These are phyloP conservation scores for Cladophialophora immunda DNA, from an alignment of 2,329 filamentous ascomycete species.

Conservation along the genomic window DNA sequence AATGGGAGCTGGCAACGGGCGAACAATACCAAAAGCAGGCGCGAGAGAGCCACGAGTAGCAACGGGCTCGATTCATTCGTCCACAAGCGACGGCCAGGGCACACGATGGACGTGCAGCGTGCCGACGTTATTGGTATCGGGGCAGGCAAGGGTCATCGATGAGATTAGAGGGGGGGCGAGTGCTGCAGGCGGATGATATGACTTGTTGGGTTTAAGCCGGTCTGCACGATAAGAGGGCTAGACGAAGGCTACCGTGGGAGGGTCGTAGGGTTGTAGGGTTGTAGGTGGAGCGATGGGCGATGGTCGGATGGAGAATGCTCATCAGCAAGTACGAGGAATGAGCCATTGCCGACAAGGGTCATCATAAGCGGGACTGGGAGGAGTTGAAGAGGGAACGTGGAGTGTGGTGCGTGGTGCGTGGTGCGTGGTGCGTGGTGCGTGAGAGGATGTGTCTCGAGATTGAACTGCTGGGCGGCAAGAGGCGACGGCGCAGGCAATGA, in stretches of 20 bases:
- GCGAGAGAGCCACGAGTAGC: slow-evolving; percentile 31
- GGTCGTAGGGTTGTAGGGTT: slow-evolving; percentile 12
- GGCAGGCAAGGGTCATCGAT: slow-evolving; percentile 13
- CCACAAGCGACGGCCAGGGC: slow-evolving; percentile 22
- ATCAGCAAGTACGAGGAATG: not conserved
- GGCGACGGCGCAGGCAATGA: not conserved
- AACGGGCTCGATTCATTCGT: slow-evolving; percentile 28
- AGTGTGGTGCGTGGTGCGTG: too few relatives aligned
- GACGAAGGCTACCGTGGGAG: slow-evolving; percentile 7
- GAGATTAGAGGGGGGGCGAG: slow-evolving; percentile 16
- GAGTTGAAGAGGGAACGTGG: not conserved
- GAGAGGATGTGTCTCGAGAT: not conserved
- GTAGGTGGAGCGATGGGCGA: slow-evolving; percentile 18
- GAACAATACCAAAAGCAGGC: slow-evolving; percentile 27
- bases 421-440: too few relatives aligned
- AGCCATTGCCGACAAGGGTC: slow-evolving; percentile 2
- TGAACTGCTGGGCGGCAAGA: not conserved
- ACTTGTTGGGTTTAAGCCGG: slow-evolving; percentile 20
- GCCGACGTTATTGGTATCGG: slow-evolving; percentile 30
- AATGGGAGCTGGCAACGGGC: slow-evolving; percentile 16
- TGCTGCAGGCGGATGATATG: slow-evolving; percentile 25
- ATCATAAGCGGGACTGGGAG: slow-evolving; percentile 2
- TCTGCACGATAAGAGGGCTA: slow-evolving; percentile 8
- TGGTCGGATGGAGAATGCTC: slow-evolving; percentile 2
- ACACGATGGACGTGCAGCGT: slow-evolving; percentile 16